phyloP scores from a whole-genome alignment of 352 stramenopile species.

The Phytophthora macrochlamydospora region DNA sequence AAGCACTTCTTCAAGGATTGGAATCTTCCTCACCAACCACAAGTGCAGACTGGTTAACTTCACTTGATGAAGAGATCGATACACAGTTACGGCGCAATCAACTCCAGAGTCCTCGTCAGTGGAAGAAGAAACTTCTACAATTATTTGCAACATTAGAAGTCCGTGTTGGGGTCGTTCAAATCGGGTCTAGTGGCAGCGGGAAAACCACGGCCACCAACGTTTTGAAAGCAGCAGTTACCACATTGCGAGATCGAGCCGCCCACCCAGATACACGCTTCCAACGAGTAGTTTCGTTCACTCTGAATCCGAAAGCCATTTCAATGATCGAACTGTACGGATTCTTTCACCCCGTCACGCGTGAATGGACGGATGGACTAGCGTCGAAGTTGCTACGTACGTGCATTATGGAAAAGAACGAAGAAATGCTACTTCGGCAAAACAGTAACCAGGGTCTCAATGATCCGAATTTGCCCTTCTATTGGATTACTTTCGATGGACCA shows the following conservation, averaged over 20 bases:
- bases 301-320: conserved; percentile 86
- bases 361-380: conserved; percentile 85
- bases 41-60: conserved; percentile 35
- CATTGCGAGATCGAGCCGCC: conserved; percentile 46
- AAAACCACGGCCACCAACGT: conserved; percentile 65
- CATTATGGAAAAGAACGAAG: conserved; percentile 74
- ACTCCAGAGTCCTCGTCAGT: conserved; percentile 69
- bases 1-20: conserved; percentile 22
- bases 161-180: conserved; percentile 88
- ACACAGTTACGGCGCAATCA: conserved; percentile 66
- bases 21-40: conserved; percentile 15
- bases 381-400: conserved; percentile 74
- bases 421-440: conserved; percentile 34
- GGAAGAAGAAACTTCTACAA: conserved; percentile 90
- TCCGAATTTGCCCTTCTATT: conserved; percentile 58
- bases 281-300: conserved; percentile 51
- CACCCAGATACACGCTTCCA: conserved; percentile 66
- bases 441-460: conserved; percentile 29
- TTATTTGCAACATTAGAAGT: conserved; percentile 94
- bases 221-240: conserved; percentile 55
- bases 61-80: conserved; percentile 80
- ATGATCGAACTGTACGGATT: conserved; percentile 87
- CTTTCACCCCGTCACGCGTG: conserved; percentile 80
- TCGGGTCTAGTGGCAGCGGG: conserved; percentile 66
- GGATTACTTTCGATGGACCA: conserved; percentile 85